Evolutionary conservation across 139 green algal species (phyloP).

Genomic region (Penium margaritaceum): DNA sequence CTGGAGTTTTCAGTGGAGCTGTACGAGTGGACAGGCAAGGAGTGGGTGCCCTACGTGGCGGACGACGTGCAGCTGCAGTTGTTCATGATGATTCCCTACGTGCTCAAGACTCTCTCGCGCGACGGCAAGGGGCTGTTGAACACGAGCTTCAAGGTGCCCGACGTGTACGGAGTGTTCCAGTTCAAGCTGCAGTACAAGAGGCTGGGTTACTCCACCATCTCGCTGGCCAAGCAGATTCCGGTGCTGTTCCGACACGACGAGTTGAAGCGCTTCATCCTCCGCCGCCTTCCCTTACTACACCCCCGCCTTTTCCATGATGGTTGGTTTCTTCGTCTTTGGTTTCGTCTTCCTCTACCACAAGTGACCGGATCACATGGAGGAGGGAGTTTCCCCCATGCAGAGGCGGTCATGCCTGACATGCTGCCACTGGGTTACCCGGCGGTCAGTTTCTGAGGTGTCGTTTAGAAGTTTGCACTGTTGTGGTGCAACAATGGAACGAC

Average conservation of each 20-base stretch:
- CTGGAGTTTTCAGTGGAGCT: constrained; percentile 71
- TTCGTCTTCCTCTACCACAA: constrained; percentile 49
- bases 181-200: constrained; percentile 78
- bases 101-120: constrained; percentile 64
- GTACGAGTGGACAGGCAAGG: constrained; percentile 52
- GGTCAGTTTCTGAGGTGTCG: too few relatives aligned
- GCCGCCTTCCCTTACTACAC: too few relatives aligned
- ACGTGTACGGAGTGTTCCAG: constrained; percentile 96
- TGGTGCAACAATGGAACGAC: too few relatives aligned
- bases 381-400: too few relatives aligned
- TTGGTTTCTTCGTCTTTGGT: constrained; percentile 45
- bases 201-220: constrained; percentile 68
- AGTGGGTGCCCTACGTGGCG: constrained; percentile 59
- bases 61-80: constrained; percentile 87
- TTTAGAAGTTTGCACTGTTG: too few relatives aligned
- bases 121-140: constrained; percentile 52
- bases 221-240: constrained; percentile 45
- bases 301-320: too few relatives aligned
- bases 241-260: too few relatives aligned
- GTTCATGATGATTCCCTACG: constrained; percentile 86
- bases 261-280: too few relatives aligned
- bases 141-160: constrained; percentile 64
- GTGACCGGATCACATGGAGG: too few relatives aligned
- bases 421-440: too few relatives aligned
- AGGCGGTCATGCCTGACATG: too few relatives aligned